These are phyloP conservation scores for Claviceps purpurea DNA, from an alignment of 2,329 filamentous ascomycete species.

Conservation along the genomic window DNA sequence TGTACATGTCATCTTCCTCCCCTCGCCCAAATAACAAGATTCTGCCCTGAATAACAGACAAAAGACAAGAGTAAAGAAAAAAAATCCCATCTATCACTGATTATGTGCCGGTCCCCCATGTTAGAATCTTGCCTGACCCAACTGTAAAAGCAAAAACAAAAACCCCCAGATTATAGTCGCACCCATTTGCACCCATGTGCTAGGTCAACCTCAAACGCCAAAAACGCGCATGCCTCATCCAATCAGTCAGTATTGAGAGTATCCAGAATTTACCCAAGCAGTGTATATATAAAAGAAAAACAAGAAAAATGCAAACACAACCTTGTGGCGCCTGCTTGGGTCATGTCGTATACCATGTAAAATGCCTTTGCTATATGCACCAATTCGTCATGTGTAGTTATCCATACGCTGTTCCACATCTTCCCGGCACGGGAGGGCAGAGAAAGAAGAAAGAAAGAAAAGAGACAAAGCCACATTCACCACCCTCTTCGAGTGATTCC, in stretches of 20 bases:
- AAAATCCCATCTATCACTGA: no score
- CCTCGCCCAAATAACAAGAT: no score
- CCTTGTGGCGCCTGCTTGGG: not conserved
- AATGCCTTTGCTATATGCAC: slow-evolving; percentile 2
- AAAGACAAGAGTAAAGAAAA: no score
- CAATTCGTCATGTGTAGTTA: not conserved
- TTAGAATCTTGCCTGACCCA: not conserved
- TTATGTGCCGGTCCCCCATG: no score
- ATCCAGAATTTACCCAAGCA: not conserved
- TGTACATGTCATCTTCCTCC: no score
- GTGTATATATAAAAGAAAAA: not conserved
- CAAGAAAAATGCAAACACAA: not conserved
- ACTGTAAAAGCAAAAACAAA: not conserved
- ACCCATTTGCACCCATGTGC: not conserved
- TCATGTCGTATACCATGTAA: not conserved
- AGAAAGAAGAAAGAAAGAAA: not conserved
- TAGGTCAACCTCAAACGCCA: not conserved
- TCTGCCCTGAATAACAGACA: no score
- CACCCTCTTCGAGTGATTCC: slow-evolving; percentile 24
- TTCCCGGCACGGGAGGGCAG: not conserved
- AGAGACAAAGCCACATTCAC: slow-evolving; percentile 10
- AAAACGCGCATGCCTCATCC: not conserved
- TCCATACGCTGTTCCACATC: not conserved
- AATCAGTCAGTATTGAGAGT: not conserved
- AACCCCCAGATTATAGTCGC: not conserved